Evolutionary conservation across 306 rosid species (phyloP).

Genomic region (Prunus fruticosa): DNA sequence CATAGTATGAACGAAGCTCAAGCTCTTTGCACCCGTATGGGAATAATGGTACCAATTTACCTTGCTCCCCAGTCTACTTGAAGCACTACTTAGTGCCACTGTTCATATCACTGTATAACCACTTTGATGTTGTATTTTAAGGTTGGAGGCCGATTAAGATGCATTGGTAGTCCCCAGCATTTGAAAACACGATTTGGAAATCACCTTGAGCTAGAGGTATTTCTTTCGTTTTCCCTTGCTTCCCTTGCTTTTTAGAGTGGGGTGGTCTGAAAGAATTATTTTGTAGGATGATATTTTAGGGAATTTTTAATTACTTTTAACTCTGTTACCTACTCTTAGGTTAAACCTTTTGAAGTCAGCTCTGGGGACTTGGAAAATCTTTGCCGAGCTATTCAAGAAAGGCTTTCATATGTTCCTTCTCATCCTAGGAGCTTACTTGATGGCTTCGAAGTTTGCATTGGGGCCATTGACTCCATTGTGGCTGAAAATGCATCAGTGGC

Average conservation of each 20-base stretch:
- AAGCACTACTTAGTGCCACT: constrained; percentile 12
- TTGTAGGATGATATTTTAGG: constrained; percentile 7
- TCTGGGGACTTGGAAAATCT: constrained; percentile 63
- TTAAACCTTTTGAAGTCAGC: constrained; percentile 84
- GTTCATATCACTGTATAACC: constrained; percentile 11
- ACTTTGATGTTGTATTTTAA: constrained; percentile 32
- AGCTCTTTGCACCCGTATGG: constrained; percentile 91
- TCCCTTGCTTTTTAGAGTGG: background rate
- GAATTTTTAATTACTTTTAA: constrained; percentile 26
- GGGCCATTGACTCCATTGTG: constrained; percentile 49
- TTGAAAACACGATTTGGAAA: constrained; percentile 89
- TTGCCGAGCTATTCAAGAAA: constrained; percentile 65
- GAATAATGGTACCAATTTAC: constrained; percentile 68
- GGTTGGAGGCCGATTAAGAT: constrained; percentile 88
- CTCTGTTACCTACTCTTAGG: constrained; percentile 39
- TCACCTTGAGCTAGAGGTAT: constrained; percentile 91
- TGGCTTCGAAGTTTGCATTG: constrained; percentile 89
- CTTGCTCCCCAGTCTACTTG: constrained; percentile 26
- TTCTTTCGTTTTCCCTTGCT: background rate
- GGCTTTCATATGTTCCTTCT: constrained; percentile 54
- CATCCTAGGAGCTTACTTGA: constrained; percentile 79
- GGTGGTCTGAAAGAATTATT: background rate
- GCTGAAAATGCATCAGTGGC: constrained; percentile 67
- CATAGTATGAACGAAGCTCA: constrained; percentile 99
- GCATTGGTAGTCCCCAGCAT: constrained; percentile 97